Conservation (phyloP, 2,329 filamentous ascomycete genomes). For the Fusarium torulosum region DNA sequence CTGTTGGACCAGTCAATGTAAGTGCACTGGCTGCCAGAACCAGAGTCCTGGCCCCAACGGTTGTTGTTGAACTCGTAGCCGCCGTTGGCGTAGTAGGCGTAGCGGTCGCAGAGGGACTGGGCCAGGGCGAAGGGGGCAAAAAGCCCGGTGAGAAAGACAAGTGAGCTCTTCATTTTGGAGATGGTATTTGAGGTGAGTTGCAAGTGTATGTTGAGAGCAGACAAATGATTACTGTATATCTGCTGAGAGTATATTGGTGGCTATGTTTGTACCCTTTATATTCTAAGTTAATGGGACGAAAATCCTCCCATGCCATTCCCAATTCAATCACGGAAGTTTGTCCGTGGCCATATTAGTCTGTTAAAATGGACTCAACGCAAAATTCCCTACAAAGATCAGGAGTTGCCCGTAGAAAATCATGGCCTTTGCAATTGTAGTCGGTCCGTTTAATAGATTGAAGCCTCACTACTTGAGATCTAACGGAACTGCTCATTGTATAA, state of each 20-base stretch:
- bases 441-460: constrained; percentile 15
- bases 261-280: background rate
- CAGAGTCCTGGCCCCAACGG: constrained; percentile 21
- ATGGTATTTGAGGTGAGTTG: background rate
- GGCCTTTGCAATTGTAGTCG: constrained; percentile 1
- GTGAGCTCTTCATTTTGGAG: constrained; percentile 15
- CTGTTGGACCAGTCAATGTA: constrained; percentile 29
- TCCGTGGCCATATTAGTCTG: constrained; percentile 5
- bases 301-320: background rate
- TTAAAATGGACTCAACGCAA: background rate
- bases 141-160: constrained; percentile 18
- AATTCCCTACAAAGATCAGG: background rate
- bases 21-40: constrained; percentile 18
- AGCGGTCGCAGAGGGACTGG: constrained; percentile 24
- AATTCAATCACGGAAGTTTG: constrained; percentile 18
- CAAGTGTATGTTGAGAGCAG: background rate
- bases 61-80: constrained; percentile 31
- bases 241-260: background rate
- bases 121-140: constrained; percentile 16
- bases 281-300: background rate
- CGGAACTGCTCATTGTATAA: constrained; percentile 1
- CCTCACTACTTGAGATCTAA: constrained; percentile 1
- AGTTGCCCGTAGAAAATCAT: background rate
- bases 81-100: constrained; percentile 21
- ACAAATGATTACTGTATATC: background rate